phyloP scores from a whole-genome alignment of 768 basidiomycete genomes.

The Boletus eberwhitei region DNA sequence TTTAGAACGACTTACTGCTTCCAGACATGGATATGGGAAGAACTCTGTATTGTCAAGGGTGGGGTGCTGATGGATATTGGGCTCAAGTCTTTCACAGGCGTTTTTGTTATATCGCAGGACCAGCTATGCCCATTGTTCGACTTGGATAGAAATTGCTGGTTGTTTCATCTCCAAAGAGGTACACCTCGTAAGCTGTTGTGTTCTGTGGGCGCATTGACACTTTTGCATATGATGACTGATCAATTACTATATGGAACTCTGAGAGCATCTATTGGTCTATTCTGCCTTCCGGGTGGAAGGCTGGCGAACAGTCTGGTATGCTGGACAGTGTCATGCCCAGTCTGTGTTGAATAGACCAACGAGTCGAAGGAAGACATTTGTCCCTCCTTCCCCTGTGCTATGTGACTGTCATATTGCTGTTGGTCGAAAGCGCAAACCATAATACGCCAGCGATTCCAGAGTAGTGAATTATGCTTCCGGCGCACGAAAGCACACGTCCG shows the following conservation, averaged over 20 bases:
- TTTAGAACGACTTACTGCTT: background rate
- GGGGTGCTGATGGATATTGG: background rate
- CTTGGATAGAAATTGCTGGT: background rate
- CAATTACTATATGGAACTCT: background rate
- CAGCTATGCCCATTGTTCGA: background rate
- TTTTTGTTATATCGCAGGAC: background rate
- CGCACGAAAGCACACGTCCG: no score
- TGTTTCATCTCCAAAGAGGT: background rate
- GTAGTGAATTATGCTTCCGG: no score
- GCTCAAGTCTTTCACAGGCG: background rate
- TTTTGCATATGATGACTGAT: background rate
- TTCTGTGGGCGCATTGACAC: background rate
- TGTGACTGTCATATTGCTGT: no score
- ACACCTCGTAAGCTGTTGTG: background rate
- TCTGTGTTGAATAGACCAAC: no score
- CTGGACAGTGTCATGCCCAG: no score
- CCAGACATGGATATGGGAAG: background rate
- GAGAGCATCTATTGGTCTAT: no score
- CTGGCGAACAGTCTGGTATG: no score
- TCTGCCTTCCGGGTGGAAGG: no score
- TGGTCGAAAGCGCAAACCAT: no score
- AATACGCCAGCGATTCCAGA: no score
- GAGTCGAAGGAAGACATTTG: no score
- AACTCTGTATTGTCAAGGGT: background rate
- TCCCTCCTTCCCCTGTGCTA: no score